Base-by-base conservation (phyloP, 2,329 filamentous ascomycete species). In the Arachnopeziza araneosa region DNA sequence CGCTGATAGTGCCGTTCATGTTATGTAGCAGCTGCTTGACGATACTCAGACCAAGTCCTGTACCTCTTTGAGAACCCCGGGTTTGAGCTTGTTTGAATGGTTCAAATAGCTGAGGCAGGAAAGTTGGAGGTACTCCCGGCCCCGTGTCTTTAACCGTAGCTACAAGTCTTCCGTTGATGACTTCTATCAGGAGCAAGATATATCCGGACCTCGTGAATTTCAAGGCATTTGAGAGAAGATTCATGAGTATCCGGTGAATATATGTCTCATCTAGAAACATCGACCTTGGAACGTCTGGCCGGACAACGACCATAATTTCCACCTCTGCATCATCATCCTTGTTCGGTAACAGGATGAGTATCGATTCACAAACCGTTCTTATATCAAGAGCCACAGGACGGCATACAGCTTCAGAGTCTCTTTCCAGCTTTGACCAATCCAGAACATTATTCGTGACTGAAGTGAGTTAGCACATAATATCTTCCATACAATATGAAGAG, bases 41-140 rank as follows among this genome's bases (percentile, higher is more conserved):
- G 14, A 89, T 85, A 19, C 82, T 84, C 49, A 89, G 71, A 0
- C 86, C 86, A 0, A 89, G 73, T 0, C 85, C 85, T 0, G 83
- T 83, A 0, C 85, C 85, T 50, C 60, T 55, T 24, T 62, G 60
- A 6, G 80, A 79, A 1, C 82, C 79, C n/a, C 89, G 73, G 0
- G 78, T 76, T 59, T 87, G 81, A 66, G 89, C 86, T 64, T 89
- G 86, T 0, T 78, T 75, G 62, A 88, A 88, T 0, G 85, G 83
- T 0, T 81, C 81, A 66, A 84, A 89, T 0, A 88, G 72, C 19
- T 80, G 79, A 19, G 81, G 80, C 57, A 87, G 74, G 64, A 85
- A 89, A 22, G 86, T 81, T 44, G 81, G 77, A 0, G 81, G 83
- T 62, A 89, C 89, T 9, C 86, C 86, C 61, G 82, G 81, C 1